These are phyloP conservation scores for Cutaneotrichosporon sp. DNA, from an alignment of 1,284 basidiomycete genomes.

Conservation along the genomic window DNA sequence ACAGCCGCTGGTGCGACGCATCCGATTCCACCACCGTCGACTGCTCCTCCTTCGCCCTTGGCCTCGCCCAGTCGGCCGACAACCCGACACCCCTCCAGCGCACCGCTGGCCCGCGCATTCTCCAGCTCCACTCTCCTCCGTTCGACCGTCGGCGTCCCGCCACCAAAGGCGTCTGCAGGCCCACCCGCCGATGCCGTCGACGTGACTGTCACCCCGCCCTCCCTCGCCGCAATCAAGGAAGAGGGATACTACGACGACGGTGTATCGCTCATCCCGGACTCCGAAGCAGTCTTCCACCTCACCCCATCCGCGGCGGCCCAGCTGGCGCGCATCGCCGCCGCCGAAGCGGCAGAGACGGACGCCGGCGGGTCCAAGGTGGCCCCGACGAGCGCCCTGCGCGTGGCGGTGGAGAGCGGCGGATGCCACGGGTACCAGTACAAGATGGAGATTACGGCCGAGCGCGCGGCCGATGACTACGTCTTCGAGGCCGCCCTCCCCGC, in stretches of 20 bases:
- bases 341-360: conserved; percentile 41
- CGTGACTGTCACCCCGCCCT: conserved; percentile 38
- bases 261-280: conserved; percentile 30
- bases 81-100: not conserved
- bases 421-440: conserved; percentile 59
- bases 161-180: not conserved
- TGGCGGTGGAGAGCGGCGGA: conserved; percentile 55
- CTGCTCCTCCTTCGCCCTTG: not conserved
- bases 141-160: not conserved
- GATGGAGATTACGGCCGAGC: conserved; percentile 52
- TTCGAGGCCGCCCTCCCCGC: conserved; percentile 27
- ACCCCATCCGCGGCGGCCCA: conserved; percentile 43
- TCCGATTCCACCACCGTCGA: not conserved
- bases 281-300: conserved; percentile 34
- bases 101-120: not conserved
- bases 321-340: conserved; percentile 39
- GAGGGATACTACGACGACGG: conserved; percentile 45
- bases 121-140: not conserved
- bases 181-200: not conserved
- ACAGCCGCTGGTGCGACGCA: not conserved
- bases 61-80: not conserved
- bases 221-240: conserved; percentile 35
- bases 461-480: conserved; percentile 53
- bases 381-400: conserved; percentile 52
- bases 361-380: too few species aligned